Evolutionary conservation across 1,284 basidiomycete genomes (phyloP), one percentile per base, ranked within the genome.

Genomic region (Malassezia globosa): DNA sequence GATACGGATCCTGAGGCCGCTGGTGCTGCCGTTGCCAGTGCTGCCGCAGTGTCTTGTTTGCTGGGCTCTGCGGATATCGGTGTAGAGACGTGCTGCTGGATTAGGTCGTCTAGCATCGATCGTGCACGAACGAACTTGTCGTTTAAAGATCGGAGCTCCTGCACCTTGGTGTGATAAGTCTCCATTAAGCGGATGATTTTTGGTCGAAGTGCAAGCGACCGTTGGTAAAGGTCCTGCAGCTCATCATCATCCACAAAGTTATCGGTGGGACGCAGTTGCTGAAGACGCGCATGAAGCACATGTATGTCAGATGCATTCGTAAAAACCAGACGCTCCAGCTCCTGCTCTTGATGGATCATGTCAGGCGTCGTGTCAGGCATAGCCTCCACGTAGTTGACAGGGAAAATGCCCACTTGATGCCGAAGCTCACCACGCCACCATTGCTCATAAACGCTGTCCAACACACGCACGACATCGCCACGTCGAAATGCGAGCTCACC

Each of bases 341-440:
- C 85, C 0, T 83, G 85, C 66, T 96, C 90, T 53, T 78, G 79
- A 4, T 83, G 82, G 37, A 95, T 73, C 61, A 94, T 86, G 1
- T 76, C 76, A 0, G 82, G 76, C 0, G 84, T 85, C 0, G 84
- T 85, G 55, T 94, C 88, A 0, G 89, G 87, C 42, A 96, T 75
- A 1, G 84, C 77, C 79, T 95, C 23, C 58, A 97, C 87, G 74
- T 96, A 96, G 68, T 94, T 96, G 33, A 95, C 87, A 0, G 94
- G 92, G 73, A 99, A 97, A 54, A 99, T 97, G 11, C 94, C 94
- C 7, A 88, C 89, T 53, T 85, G 77, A 1, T 90, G 89, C 60
- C 84, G 84, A 33, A 89, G 74, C 61, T 96, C 90, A 2, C 94
- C 94, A 38, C 87, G 77, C 90, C 92, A 97, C 94, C 94, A 99